A percentile compares a stretch with the other conserved stretches of the same genome.
Conservation (phyloP, 371 early-diverging fungal species). For the Phascolomyces articulosus region DNA sequence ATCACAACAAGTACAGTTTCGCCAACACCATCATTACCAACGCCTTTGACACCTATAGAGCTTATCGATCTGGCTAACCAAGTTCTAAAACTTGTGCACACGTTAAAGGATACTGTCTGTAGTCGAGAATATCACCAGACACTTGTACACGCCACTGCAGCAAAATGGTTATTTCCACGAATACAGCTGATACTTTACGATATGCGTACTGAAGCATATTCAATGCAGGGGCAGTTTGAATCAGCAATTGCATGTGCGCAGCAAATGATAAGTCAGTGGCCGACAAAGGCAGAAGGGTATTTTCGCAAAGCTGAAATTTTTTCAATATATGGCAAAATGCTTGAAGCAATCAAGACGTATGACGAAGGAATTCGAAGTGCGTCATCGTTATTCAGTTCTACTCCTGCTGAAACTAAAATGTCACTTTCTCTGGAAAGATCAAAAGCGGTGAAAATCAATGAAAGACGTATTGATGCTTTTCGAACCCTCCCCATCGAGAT, state of each 20-base stretch:
- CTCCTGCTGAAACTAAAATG: too few species aligned
- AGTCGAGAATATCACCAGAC: not conserved
- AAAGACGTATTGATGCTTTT: not conserved
- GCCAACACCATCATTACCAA: too few species aligned
- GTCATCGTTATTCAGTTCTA: not conserved
- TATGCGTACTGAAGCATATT: not conserved
- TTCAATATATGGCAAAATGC: not conserved
- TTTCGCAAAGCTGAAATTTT: not conserved
- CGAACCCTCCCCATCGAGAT: not conserved
- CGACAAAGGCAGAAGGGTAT: not conserved
- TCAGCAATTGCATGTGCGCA: not conserved
- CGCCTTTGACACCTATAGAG: not conserved
- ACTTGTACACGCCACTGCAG: not conserved
- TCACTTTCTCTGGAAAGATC: not conserved
- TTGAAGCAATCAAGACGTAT: not conserved
- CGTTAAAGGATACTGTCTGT: not conserved
- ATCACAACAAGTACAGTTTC: too few species aligned
- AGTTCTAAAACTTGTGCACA: not conserved
- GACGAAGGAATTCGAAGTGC: not conserved
- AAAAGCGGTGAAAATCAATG: not conserved
- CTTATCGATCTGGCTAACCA: not conserved
- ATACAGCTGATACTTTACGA: not conserved
- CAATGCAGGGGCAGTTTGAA: not conserved
- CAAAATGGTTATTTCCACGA: not conserved
- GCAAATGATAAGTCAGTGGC: not conserved